Percentiles rank a stretch among this genome's conserved stretches.
These are phyloP conservation scores for Thraustochytrium sp. DNA, from an alignment of 352 stramenopile genomes.

Conservation along the genomic window DNA sequence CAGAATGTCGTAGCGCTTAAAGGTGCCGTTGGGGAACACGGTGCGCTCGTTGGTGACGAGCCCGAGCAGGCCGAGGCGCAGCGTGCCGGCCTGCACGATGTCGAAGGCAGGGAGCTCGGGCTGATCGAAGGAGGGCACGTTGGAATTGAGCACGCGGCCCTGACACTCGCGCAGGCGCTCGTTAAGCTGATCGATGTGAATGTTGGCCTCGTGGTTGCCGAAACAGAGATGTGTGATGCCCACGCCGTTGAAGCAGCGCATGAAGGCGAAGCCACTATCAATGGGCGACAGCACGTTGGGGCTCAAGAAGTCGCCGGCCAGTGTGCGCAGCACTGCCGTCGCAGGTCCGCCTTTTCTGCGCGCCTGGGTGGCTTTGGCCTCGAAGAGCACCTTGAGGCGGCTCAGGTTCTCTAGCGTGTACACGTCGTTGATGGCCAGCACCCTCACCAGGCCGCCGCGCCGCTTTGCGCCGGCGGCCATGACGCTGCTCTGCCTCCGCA, in stretches of 20 bases:
- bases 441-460: background rate
- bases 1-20: background rate
- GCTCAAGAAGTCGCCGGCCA: slow-evolving; percentile 27
- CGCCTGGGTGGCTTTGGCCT: background rate
- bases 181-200: slow-evolving; percentile 3
- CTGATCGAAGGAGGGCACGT: background rate
- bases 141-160: background rate
- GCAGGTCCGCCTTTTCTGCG: background rate
- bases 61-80: background rate
- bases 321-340: background rate
- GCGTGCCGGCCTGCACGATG: background rate
- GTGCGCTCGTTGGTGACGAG: slow-evolving; percentile 16
- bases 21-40: slow-evolving; percentile 19
- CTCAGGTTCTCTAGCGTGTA: slow-evolving; percentile 28
- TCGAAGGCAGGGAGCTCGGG: slow-evolving; percentile 13
- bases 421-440: slow-evolving; percentile 34
- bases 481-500: too few relatives aligned
- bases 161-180: slow-evolving; percentile 34
- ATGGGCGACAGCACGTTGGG: slow-evolving; percentile 31
- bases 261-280: slow-evolving; percentile 30
- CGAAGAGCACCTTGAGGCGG: background rate
- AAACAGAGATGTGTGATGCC: slow-evolving; percentile 6
- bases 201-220: slow-evolving; percentile 34
- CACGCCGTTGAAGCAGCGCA: slow-evolving; percentile 27
- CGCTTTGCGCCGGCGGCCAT: background rate